These are phyloP conservation scores for Cordyceps fumosorosea DNA, from an alignment of 2,329 filamentous ascomycete genomes.

Conservation along the genomic window DNA sequence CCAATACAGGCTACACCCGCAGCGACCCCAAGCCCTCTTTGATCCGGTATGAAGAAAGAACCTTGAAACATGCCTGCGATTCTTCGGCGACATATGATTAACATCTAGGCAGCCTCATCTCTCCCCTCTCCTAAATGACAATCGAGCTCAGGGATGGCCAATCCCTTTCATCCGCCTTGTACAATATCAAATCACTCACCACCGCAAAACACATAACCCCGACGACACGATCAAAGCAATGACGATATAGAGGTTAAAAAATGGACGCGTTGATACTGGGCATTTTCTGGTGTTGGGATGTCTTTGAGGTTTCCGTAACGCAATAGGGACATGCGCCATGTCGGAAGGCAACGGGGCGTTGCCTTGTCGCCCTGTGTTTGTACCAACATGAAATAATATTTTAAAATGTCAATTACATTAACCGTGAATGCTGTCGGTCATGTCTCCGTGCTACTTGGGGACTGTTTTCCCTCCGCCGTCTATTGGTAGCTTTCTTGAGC, in stretches of 20 bases:
- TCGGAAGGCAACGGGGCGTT: neutral
- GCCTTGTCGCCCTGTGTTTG: neutral
- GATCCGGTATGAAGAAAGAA: conserved; percentile 41
- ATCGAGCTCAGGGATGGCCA: neutral
- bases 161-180: neutral
- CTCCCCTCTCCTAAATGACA: conserved; percentile 51
- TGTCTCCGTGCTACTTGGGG: too few species aligned
- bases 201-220: neutral
- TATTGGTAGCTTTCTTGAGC: too few species aligned
- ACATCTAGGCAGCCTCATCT: conserved; percentile 45
- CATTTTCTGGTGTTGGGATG: conserved; percentile 2
- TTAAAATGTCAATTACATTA: neutral
- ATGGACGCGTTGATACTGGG: neutral
- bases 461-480: too few species aligned
- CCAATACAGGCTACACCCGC: conserved; percentile 71
- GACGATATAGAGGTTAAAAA: conserved; percentile 1
- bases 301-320: neutral
- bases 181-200: neutral
- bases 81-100: conserved; percentile 19
- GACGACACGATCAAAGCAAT: neutral
- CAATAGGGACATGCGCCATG: neutral
- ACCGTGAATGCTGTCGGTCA: neutral
- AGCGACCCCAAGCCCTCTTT: conserved; percentile 82
- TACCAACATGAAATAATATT: conserved; percentile 10
- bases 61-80: too few species aligned